Conservation (phyloP, 768 basidiomycete genomes). For the Naematelia encephala region DNA sequence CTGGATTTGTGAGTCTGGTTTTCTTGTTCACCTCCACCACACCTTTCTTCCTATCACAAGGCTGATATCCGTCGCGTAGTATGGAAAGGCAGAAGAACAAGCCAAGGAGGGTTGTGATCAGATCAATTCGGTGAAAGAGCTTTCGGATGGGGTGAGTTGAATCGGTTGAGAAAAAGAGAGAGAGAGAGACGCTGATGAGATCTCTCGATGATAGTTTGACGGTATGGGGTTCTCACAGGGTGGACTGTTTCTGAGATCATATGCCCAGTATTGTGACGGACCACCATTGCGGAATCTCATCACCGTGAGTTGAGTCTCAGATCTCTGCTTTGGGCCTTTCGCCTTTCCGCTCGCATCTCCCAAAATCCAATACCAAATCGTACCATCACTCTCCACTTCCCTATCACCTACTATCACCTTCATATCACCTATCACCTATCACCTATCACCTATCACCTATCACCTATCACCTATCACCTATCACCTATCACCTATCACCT, state of each 20-base stretch:
- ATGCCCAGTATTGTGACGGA: constrained; percentile 49
- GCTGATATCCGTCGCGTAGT: constrained; percentile 30
- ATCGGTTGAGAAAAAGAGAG: neutral
- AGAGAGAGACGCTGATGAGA: neutral
- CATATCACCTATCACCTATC: too few species aligned
- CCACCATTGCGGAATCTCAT: constrained; percentile 50
- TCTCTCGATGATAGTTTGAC: constrained; percentile 46
- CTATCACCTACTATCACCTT: neutral
- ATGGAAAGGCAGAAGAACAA: constrained; percentile 49
- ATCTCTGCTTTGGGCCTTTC: neutral
- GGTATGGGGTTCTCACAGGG: constrained; percentile 55
- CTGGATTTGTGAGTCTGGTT: constrained; percentile 37
- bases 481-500: too few species aligned
- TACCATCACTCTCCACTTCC: neutral
- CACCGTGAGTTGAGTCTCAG: constrained; percentile 44
- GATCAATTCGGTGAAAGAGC: constrained; percentile 41
- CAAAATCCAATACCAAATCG: neutral
- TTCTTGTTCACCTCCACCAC: neutral
- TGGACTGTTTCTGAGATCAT: constrained; percentile 51
- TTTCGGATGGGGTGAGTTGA: constrained; percentile 32
- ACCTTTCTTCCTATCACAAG: neutral
- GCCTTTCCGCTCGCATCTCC: neutral
- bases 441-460: too few species aligned
- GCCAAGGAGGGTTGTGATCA: constrained; percentile 44
- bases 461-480: too few species aligned